A percentile compares a stretch with the other conserved stretches of the same genome.
Conservation (phyloP, 2,329 filamentous ascomycete species). For the Beauveria rudraprayagi region DNA sequence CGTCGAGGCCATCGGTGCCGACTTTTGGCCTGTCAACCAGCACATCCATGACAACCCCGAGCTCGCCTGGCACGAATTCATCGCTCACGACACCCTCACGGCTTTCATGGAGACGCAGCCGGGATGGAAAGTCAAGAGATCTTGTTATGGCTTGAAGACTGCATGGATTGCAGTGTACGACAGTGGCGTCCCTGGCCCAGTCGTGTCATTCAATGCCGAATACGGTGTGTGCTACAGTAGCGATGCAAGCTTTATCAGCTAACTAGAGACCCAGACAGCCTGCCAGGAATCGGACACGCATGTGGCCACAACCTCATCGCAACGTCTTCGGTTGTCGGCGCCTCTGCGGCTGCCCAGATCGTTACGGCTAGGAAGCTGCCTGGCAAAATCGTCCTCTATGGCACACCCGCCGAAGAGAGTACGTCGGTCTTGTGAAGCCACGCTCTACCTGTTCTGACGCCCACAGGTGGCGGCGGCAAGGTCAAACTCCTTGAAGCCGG, state of each 20-base stretch:
- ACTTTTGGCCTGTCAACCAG: slow-evolving; percentile 28
- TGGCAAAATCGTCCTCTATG: slow-evolving; percentile 38
- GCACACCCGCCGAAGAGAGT: slow-evolving; percentile 47
- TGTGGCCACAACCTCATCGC: slow-evolving; percentile 50
- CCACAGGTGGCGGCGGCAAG: slow-evolving; percentile 36
- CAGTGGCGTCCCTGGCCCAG: slow-evolving; percentile 26
- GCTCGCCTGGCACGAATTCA: slow-evolving; percentile 32
- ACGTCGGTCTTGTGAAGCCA: not conserved
- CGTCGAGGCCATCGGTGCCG: slow-evolving; percentile 13
- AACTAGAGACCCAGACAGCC: slow-evolving; percentile 29
- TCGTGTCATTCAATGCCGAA: slow-evolving; percentile 35
- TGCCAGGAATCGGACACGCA: slow-evolving; percentile 43
- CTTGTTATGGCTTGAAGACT: slow-evolving; percentile 34
- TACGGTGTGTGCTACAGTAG: slow-evolving; percentile 34
- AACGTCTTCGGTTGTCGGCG: slow-evolving; percentile 37
- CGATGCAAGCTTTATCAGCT: slow-evolving; percentile 35
- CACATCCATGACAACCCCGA: slow-evolving; percentile 38
- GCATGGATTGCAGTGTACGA: slow-evolving; percentile 35
- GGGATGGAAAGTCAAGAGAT: slow-evolving; percentile 31
- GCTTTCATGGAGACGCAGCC: slow-evolving; percentile 25
- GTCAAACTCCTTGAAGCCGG: slow-evolving; percentile 36
- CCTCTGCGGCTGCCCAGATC: slow-evolving; percentile 37
- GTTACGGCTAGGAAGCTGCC: slow-evolving; percentile 32
- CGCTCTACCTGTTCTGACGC: not conserved
- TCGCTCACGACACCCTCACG: slow-evolving; percentile 33